These are phyloP conservation scores for Nakazawaea wyomingensis DNA, from an alignment of 805 yeast genomes.

Conservation along the genomic window DNA sequence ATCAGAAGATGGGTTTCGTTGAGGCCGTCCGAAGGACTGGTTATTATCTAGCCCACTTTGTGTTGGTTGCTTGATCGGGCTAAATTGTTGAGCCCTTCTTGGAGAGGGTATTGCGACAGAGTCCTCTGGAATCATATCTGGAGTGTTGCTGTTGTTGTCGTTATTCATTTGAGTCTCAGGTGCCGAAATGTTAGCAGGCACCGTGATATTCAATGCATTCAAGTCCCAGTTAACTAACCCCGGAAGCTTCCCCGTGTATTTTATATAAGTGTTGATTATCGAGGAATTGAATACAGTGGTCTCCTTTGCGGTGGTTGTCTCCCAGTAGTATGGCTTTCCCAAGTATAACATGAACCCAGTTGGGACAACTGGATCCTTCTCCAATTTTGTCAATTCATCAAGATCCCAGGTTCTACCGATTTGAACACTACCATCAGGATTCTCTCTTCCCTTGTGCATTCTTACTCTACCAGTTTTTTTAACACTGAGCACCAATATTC, in stretches of 20 bases:
- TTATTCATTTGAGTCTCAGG: neutral
- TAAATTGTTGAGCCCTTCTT: no score
- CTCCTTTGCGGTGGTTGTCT: constrained; percentile 51
- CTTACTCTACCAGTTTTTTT: constrained; percentile 63
- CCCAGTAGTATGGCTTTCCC: constrained; percentile 85
- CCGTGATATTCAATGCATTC: constrained; percentile 9
- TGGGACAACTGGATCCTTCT: constrained; percentile 45
- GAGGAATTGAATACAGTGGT: constrained; percentile 53
- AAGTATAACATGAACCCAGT: constrained; percentile 57
- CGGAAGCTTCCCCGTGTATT: constrained; percentile 55
- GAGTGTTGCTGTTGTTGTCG: neutral
- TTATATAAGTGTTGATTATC: constrained; percentile 46
- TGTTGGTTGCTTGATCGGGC: no score
- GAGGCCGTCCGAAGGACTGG: no score
- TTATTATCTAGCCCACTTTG: no score
- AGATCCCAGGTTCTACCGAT: constrained; percentile 92
- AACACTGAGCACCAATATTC: constrained; percentile 58
- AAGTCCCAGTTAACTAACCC: constrained; percentile 46
- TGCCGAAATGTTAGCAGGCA: neutral
- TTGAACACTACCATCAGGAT: constrained; percentile 68
- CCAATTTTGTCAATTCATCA: constrained; percentile 57
- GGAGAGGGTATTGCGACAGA: no score
- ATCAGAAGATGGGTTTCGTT: neutral
- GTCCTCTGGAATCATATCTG: neutral
- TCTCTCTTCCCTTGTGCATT: constrained; percentile 82